phyloP scores from a whole-genome alignment of 164 flowering plant genomes.

The Aristolochia californica region DNA sequence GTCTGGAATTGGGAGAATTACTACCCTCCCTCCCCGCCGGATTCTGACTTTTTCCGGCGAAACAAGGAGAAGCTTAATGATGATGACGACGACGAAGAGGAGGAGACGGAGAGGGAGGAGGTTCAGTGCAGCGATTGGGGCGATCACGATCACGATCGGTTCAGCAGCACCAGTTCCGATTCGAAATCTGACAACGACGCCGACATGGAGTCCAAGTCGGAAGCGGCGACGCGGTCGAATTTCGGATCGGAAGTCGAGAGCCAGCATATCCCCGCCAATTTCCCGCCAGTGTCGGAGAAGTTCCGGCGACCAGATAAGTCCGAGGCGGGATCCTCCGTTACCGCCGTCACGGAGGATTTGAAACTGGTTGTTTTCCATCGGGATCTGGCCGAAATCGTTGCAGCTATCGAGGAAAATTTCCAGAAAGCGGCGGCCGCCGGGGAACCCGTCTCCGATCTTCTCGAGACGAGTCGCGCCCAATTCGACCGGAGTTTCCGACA shows the following conservation, averaged over 20 bases:
- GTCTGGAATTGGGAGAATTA: conserved; percentile 96
- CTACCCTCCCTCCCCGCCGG: conserved; percentile 95
- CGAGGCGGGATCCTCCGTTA: conserved; percentile 36
- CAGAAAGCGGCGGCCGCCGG: conserved; percentile 75
- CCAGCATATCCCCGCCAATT: not conserved
- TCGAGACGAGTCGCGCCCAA: conserved; percentile 73
- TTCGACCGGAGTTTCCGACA: conserved; percentile 85
- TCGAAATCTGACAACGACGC: conserved; percentile 7
- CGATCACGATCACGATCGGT: conserved; percentile 62
- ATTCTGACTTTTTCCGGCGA: conserved; percentile 26
- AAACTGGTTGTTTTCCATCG: conserved; percentile 74
- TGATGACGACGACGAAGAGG: conserved; percentile 4
- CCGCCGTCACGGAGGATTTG: conserved; percentile 29
- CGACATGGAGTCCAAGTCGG: conserved; percentile 50
- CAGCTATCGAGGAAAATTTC: conserved; percentile 66
- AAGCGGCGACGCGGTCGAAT: conserved; percentile 44
- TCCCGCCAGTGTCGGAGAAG: conserved; percentile 8
- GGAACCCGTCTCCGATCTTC: conserved; percentile 64
- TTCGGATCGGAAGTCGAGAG: conserved; percentile 36
- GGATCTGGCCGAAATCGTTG: conserved; percentile 76
- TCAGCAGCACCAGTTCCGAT: conserved; percentile 23
- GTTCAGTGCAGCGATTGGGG: conserved; percentile 95
- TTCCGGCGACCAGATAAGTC: conserved; percentile 16
- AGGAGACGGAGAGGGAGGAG: conserved; percentile 56
- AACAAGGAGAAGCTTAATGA: not conserved